Percentiles rank a stretch among this genome's conserved stretches.
Evolutionary conservation across 176 grass and related monocot genomes (phyloP).

Genomic region (Metroxylon sagu): DNA sequence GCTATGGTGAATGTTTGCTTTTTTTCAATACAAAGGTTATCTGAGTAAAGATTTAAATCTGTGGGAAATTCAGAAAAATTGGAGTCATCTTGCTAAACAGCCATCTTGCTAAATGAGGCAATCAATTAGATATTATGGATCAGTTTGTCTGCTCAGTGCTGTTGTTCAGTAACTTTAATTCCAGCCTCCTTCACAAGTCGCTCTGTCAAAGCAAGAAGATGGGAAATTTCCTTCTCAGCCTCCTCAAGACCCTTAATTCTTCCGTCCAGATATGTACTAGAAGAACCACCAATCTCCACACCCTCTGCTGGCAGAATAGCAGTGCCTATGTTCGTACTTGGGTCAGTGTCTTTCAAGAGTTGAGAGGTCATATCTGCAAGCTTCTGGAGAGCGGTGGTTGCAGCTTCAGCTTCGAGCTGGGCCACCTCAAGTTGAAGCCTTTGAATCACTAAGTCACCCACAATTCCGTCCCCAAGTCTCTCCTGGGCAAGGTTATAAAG

Average conservation of each 20-base stretch:
- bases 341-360: constrained; percentile 27
- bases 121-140: background rate
- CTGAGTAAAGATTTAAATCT: no score
- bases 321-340: constrained; percentile 7
- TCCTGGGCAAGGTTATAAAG: constrained; percentile 15
- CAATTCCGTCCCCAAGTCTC: background rate
- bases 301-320: constrained; percentile 4
- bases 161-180: constrained; percentile 11
- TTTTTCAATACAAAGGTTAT: no score
- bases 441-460: constrained; percentile 6
- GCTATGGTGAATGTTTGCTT: no score
- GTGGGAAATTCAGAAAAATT: no score
- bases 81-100: no score
- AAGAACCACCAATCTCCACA: constrained; percentile 5
- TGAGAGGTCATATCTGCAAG: constrained; percentile 25
- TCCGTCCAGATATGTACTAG: background rate
- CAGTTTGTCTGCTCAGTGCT: constrained; percentile 9
- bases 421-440: constrained; percentile 24
- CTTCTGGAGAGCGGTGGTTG: constrained; percentile 27
- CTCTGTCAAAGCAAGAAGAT: constrained; percentile 47
- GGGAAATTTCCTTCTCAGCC: constrained; percentile 38
- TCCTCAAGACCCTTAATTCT: constrained; percentile 26
- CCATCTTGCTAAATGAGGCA: no score
- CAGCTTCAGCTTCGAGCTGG: constrained; percentile 36
- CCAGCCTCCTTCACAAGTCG: constrained; percentile 24